phyloP scores from a whole-genome alignment of 306 rosid species.

The Potentilla sterilis region DNA sequence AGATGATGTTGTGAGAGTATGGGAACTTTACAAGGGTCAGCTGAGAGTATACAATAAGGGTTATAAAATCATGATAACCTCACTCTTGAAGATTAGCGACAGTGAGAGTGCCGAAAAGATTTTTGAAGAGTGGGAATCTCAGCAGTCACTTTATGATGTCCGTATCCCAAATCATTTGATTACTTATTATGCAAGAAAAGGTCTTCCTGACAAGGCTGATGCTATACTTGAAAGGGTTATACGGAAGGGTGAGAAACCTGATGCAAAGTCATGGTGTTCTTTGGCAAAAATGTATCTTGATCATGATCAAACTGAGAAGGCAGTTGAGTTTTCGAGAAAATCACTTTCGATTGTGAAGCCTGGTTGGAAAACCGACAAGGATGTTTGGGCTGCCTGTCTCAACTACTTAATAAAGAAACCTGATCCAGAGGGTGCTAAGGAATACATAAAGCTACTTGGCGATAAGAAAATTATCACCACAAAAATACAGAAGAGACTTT shows the following conservation, averaged over 20 bases:
- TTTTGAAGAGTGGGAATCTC: constrained; percentile 35
- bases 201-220: constrained; percentile 28
- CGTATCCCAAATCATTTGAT: constrained; percentile 28
- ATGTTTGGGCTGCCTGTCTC: constrained; percentile 21
- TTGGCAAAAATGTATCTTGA: constrained; percentile 13
- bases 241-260: background rate
- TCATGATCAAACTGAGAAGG: constrained; percentile 16
- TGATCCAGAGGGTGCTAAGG: constrained; percentile 23
- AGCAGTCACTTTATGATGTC: constrained; percentile 15
- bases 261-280: constrained; percentile 8
- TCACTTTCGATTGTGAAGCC: constrained; percentile 8
- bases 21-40: constrained; percentile 24
- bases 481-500: constrained; percentile 4
- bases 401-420: constrained; percentile 18
- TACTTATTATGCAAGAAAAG: constrained; percentile 23
- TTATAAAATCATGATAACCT: constrained; percentile 13
- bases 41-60: constrained; percentile 15
- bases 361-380: constrained; percentile 13
- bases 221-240: constrained; percentile 18
- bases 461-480: constrained; percentile 10
- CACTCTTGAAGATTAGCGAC: constrained; percentile 24
- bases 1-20: constrained; percentile 26
- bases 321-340: constrained; percentile 20
- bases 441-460: constrained; percentile 10
- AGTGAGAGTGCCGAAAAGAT: constrained; percentile 33